phyloP scores from a whole-genome alignment of 371 early-diverging fungal species.

The Rhizomucor miehei region DNA sequence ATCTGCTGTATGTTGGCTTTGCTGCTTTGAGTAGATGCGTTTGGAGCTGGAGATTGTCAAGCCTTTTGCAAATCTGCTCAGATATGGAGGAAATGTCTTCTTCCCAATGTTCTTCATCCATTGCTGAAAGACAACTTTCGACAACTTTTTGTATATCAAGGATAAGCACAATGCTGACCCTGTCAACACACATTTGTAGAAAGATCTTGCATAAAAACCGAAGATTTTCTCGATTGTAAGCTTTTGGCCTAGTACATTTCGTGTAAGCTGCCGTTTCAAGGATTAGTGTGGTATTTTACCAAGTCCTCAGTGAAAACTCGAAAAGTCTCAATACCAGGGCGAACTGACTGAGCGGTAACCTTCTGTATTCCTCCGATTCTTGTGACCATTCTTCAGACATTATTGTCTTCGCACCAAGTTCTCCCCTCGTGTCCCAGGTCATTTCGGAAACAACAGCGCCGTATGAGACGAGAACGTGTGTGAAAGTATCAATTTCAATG shows the following conservation, averaged over 20 bases:
- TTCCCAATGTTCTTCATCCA: constrained; percentile 16
- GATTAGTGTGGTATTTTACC: constrained; percentile 2
- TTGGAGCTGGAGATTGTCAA: neutral
- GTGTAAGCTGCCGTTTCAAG: neutral
- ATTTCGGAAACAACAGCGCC: constrained; percentile 14
- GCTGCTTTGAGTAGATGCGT: neutral
- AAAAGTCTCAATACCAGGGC: constrained; percentile 29
- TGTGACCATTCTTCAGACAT: constrained; percentile 11
- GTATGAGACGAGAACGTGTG: constrained; percentile 10
- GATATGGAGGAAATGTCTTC: constrained; percentile 9
- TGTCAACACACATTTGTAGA: constrained; percentile 31
- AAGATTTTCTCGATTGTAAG: constrained; percentile 22
- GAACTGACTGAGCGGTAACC: constrained; percentile 28
- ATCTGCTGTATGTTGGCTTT: neutral
- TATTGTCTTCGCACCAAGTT: neutral
- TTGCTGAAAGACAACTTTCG: constrained; percentile 4
- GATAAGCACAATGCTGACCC: constrained; percentile 16
- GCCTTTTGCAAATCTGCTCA: neutral
- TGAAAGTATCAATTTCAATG: constrained; percentile 10
- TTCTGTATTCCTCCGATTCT: constrained; percentile 7
- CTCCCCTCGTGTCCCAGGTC: neutral
- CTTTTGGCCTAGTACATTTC: constrained; percentile 15
- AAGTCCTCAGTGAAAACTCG: constrained; percentile 29
- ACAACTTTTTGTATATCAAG: constrained; percentile 30
- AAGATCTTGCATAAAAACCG: constrained; percentile 22